These are phyloP conservation scores for Ogataea saltuana DNA, from an alignment of 805 yeast genomes.

Conservation along the genomic window DNA sequence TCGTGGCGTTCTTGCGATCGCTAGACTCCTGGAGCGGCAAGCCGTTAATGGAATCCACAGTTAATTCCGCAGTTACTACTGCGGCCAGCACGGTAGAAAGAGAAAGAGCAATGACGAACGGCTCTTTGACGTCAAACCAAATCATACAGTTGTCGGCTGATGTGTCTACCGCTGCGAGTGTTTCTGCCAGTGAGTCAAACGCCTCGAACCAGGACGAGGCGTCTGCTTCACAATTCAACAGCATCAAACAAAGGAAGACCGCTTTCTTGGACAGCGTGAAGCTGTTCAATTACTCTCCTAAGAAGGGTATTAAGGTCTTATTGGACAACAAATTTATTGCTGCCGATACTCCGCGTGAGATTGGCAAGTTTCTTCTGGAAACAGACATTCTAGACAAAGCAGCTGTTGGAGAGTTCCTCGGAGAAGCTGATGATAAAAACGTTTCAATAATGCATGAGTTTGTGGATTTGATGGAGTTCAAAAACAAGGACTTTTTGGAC, in stretches of 20 bases:
- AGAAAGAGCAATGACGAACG: conserved; percentile 18
- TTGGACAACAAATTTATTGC: conserved; percentile 62
- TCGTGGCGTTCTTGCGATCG: conserved; percentile 80
- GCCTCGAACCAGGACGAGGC: conserved; percentile 16
- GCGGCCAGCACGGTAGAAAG: conserved; percentile 11
- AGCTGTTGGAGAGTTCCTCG: conserved; percentile 85
- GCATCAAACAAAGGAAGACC: conserved; percentile 78
- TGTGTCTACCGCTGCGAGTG: conserved; percentile 22
- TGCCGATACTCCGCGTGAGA: conserved; percentile 58
- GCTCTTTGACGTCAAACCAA: conserved; percentile 31
- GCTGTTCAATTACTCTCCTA: conserved; percentile 82
- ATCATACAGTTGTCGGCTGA: conserved; percentile 28
- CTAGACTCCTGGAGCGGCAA: conserved; percentile 86
- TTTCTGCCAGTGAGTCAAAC: conserved; percentile 17
- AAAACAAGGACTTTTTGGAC: conserved; percentile 68
- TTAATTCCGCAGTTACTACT: conserved; percentile 3
- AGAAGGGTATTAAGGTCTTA: conserved; percentile 69
- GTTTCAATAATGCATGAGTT: conserved; percentile 89
- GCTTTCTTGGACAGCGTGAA: conserved; percentile 74
- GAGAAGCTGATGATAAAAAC: conserved; percentile 80
- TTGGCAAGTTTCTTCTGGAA: conserved; percentile 71
- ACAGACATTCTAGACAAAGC: conserved; percentile 79
- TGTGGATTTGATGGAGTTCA: conserved; percentile 84
- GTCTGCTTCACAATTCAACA: conserved; percentile 72
- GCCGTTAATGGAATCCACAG: conserved; percentile 19